phyloP scores from a whole-genome alignment of 164 flowering plant species.

The Kingdonia uniflora region DNA sequence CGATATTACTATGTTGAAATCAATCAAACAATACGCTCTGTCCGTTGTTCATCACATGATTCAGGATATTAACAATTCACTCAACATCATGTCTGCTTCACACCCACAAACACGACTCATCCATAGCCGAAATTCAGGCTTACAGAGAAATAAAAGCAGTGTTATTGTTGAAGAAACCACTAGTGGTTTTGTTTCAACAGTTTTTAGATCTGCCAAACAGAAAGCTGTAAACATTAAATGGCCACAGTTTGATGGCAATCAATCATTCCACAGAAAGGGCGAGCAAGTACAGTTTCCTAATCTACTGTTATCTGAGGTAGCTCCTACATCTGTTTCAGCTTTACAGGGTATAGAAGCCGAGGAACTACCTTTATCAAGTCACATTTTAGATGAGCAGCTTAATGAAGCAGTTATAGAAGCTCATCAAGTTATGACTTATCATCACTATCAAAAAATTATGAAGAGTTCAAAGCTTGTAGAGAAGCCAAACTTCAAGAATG shows the following conservation, averaged over 20 bases:
- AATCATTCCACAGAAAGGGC: constrained; percentile 5
- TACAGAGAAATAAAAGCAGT: too few relatives aligned
- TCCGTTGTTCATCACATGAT: constrained; percentile 66
- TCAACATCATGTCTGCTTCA: constrained; percentile 25
- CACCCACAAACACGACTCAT: background rate
- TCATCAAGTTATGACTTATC: constrained; percentile 9
- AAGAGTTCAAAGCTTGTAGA: constrained; percentile 55
- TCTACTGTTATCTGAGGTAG: constrained; percentile 12
- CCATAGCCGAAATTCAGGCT: too few relatives aligned
- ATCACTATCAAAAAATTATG: constrained; percentile 29
- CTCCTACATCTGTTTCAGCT: constrained; percentile 19
- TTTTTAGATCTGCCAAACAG: constrained; percentile 56
- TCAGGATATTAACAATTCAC: constrained; percentile 52
- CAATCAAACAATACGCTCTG: constrained; percentile 73
- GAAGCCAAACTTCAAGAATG: constrained; percentile 65
- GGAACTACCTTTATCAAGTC: constrained; percentile 47
- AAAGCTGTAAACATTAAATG: constrained; percentile 50
- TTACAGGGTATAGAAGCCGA: constrained; percentile 26
- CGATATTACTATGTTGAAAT: constrained; percentile 50
- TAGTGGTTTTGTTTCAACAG: constrained; percentile 41
- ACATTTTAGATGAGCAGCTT: constrained; percentile 24
- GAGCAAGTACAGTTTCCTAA: constrained; percentile 13
- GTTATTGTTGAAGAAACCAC: constrained; percentile 10
- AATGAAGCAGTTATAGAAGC: constrained; percentile 13
- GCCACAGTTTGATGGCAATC: constrained; percentile 41